Base-by-base conservation (phyloP, 179 eudicot species). In the Corrigiola litoralis region DNA sequence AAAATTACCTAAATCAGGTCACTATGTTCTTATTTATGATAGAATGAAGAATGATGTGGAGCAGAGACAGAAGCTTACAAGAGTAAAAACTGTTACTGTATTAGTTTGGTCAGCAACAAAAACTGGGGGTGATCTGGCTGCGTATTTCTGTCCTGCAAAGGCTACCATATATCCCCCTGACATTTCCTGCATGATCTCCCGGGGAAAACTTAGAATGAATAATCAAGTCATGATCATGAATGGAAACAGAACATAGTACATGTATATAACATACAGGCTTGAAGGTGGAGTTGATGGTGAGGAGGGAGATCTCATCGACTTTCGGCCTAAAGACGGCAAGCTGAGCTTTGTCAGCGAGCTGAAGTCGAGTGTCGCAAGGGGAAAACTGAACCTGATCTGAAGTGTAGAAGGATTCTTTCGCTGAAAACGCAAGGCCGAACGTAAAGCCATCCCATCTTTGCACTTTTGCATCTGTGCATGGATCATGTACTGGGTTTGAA, bases 131-230 rank as follows among this genome's bases (percentile, higher is more conserved):
- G 98, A 92, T 75, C 92, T 82, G 66, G 98, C 96, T 21, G 98
- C 95, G 53, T 82, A 81, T 73, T 75, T 77, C 53, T 80, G 64
- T 55, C 98, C 96, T 5, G 92, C 91, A 82, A 92, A 92, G 10
- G 98, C 98, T 16, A 89, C 98, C 97, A 91, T 91, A 45, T 83
- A 81, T 27, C 88, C 91, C 42, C 96, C 95, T 1, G 63, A 24
- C 40, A 18, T 57, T 48, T 50, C 73, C 94, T 91, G 59, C 66
- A 57, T 47, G n/a, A 59, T 7, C 17, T 37, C 14, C 21, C 12
- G 13, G 14, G 24, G 14, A 6, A 9, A 28, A 11, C 2, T 18
- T 46, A 1, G 2, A 52, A 37, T n/a, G 29, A 24, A 21, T 12
- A 11, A 28, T 33, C 10, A 37, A 27, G 33, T 9, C 6, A 60